Conservation (phyloP, 1,139 yeast genomes). For the Cylindricascospora bacillispora region DNA sequence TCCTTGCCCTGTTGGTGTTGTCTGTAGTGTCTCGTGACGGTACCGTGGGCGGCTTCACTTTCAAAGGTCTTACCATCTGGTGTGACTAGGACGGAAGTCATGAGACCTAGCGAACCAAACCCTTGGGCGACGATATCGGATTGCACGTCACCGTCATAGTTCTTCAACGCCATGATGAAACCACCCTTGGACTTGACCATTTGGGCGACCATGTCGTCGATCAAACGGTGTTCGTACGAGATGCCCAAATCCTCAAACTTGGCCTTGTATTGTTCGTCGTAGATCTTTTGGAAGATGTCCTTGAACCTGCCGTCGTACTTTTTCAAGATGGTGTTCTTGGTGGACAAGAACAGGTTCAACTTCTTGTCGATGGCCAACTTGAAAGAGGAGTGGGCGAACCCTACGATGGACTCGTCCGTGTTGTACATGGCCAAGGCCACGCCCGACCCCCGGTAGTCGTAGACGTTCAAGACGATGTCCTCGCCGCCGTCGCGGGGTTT, state of each 20-base stretch:
- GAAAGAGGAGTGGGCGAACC: constrained; percentile 71
- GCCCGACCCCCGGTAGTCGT: constrained; percentile 48
- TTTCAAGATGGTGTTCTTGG: constrained; percentile 72
- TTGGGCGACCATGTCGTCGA: constrained; percentile 84
- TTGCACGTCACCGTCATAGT: constrained; percentile 80
- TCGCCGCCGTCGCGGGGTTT: constrained; percentile 39
- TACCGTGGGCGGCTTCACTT: constrained; percentile 80
- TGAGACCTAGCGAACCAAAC: constrained; percentile 69
- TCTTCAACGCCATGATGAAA: constrained; percentile 69
- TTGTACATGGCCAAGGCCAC: constrained; percentile 76
- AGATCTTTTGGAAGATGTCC: constrained; percentile 61
- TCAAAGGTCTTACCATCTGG: constrained; percentile 79
- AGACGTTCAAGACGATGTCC: constrained; percentile 39
- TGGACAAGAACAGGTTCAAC: constrained; percentile 56
- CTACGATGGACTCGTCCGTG: constrained; percentile 66
- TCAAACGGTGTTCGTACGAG: constrained; percentile 70
- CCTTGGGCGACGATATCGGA: constrained; percentile 82
- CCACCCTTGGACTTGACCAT: constrained; percentile 81
- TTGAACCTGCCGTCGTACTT: constrained; percentile 74
- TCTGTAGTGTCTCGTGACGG: constrained; percentile 79
- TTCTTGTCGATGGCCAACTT: constrained; percentile 56
- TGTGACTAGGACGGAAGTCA: constrained; percentile 77
- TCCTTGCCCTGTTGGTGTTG: constrained; percentile 76
- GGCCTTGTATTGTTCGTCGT: constrained; percentile 42
- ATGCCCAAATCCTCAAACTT: constrained; percentile 55